phyloP scores from a whole-genome alignment of 2,329 filamentous ascomycete genomes.

The Ambrosiella xylebori region DNA sequence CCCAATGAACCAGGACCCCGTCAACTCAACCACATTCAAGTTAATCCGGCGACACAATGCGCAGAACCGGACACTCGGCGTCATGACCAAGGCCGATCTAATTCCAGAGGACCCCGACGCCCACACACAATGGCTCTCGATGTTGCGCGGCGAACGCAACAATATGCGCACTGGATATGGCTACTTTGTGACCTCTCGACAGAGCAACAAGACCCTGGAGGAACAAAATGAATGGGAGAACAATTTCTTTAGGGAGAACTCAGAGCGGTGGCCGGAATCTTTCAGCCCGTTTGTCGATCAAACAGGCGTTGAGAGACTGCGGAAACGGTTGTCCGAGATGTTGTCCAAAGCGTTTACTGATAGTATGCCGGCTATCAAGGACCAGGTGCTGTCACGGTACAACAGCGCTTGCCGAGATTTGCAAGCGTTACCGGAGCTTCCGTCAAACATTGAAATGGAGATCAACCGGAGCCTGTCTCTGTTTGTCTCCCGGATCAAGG shows the following conservation, averaged over 20 bases:
- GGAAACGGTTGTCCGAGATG: conserved; percentile 33
- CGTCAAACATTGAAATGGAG: conserved; percentile 47
- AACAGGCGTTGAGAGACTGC: conserved; percentile 37
- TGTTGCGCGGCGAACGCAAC: conserved; percentile 46
- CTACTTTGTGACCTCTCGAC: conserved; percentile 62
- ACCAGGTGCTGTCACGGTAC: conserved; percentile 34
- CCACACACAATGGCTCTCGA: conserved; percentile 39
- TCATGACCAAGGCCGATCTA: conserved; percentile 74
- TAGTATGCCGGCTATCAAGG: conserved; percentile 35
- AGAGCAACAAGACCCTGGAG: conserved; percentile 36
- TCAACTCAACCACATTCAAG: conserved; percentile 54
- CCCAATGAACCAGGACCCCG: conserved; percentile 61
- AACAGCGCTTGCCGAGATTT: conserved; percentile 37
- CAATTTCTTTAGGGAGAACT: conserved; percentile 29
- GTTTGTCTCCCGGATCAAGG: conserved; percentile 37
- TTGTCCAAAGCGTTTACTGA: conserved; percentile 36
- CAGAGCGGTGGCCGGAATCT: conserved; percentile 28
- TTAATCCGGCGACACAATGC: conserved; percentile 43
- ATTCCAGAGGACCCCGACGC: conserved; percentile 34
- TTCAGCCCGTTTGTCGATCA: conserved; percentile 31
- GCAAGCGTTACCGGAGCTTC: conserved; percentile 44
- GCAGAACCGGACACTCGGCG: conserved; percentile 46
- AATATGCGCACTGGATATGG: conserved; percentile 41
- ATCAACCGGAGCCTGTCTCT: conserved; percentile 41
- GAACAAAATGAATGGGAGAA: conserved; percentile 35